Conservation (phyloP, 257 asterid genomes). For the Cordia subcordata region DNA sequence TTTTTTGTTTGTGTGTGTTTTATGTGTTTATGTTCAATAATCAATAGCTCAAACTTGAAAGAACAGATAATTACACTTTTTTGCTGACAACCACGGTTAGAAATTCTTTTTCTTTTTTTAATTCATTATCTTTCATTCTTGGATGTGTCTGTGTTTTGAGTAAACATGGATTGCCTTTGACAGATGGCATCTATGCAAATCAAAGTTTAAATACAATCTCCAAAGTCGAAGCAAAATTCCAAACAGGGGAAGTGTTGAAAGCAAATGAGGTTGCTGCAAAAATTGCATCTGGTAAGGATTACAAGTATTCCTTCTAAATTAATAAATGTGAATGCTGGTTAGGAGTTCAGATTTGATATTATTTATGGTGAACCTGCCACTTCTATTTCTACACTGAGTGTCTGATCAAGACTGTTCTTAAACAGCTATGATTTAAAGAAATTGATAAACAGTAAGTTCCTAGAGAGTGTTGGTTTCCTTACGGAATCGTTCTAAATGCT, state of each 20-base stretch:
- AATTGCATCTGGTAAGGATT: conserved; percentile 18
- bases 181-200: conserved; percentile 32
- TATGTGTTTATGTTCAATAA: no score
- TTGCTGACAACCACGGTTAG: not conserved
- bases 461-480: not conserved
- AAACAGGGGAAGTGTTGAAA: conserved; percentile 29
- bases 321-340: not conserved
- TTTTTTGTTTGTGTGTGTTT: no score
- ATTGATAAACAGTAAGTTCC: not conserved
- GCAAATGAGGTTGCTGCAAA: conserved; percentile 10
- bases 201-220: conserved; percentile 32
- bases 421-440: not conserved
- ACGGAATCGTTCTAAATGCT: not conserved
- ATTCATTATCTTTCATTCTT: not conserved
- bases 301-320: not conserved
- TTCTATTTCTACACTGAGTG: no score
- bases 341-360: no score
- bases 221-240: conserved; percentile 29
- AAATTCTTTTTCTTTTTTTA: no score
- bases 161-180: conserved; percentile 6
- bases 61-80: not conserved
- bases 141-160: not conserved
- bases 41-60: not conserved
- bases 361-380: no score
- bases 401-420: no score